These are phyloP conservation scores for Fusarium sterilihyphosum DNA, from an alignment of 2,329 filamentous ascomycete genomes.

Conservation along the genomic window DNA sequence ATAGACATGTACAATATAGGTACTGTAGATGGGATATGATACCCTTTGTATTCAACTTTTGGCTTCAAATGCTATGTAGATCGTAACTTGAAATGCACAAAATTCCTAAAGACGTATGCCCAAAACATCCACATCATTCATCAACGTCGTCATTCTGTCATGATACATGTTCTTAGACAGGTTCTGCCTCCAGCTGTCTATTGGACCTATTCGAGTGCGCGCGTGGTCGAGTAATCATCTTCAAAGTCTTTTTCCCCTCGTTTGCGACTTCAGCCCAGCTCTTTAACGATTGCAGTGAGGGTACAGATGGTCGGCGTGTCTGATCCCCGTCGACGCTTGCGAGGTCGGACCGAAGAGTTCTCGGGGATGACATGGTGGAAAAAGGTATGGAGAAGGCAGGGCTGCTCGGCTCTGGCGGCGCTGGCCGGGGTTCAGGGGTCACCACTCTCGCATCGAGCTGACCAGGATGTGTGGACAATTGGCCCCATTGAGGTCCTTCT, in stretches of 20 bases:
- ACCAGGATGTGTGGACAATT: conserved; percentile 27
- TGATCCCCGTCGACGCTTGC: conserved; percentile 30
- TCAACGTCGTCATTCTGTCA: background rate
- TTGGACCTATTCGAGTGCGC: conserved; percentile 33
- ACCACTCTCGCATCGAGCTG: conserved; percentile 3
- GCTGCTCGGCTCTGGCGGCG: conserved; percentile 31
- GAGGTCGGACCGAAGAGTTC: conserved; percentile 34
- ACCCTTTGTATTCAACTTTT: conserved; percentile 22
- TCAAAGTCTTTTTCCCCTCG: conserved; percentile 31
- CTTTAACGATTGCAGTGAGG: conserved; percentile 48
- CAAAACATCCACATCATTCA: background rate
- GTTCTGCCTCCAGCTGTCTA: conserved; percentile 12
- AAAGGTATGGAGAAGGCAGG: conserved; percentile 42
- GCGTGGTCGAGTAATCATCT: conserved; percentile 24
- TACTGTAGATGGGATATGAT: background rate
- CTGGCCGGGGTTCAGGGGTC: conserved; percentile 27
- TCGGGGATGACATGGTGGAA: conserved; percentile 48
- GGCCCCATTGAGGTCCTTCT: conserved; percentile 38
- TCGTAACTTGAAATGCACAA: conserved; percentile 11
- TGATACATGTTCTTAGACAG: background rate
- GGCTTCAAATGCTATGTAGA: background rate
- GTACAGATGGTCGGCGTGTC: conserved; percentile 37
- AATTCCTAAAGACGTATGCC: background rate
- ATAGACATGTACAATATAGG: background rate
- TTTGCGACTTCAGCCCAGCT: conserved; percentile 56